phyloP scores from a whole-genome alignment of 306 rosid species.

The Quercus variabilis region DNA sequence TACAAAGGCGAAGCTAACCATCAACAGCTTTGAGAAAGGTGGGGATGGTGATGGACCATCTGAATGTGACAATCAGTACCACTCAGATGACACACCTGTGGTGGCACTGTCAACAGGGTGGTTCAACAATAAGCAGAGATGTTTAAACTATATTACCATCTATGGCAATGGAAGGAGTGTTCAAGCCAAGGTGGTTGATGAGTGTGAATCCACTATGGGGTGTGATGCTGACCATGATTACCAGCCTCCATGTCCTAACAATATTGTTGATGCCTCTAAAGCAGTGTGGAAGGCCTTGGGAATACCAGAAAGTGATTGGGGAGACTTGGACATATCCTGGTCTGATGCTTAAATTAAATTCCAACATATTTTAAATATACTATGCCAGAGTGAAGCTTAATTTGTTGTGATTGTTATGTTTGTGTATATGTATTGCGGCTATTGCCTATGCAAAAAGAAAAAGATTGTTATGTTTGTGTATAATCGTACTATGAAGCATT shows the following conservation, averaged over 20 bases:
- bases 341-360: constrained; percentile 12
- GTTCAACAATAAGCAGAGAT: constrained; percentile 16
- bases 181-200: constrained; percentile 29
- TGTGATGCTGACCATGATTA: constrained; percentile 28
- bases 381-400: background rate
- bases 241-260: constrained; percentile 16
- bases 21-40: constrained; percentile 39
- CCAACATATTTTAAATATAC: background rate
- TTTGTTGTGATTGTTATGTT: background rate
- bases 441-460: too few species aligned
- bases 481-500: too few species aligned
- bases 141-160: constrained; percentile 21
- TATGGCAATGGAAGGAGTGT: constrained; percentile 26
- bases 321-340: constrained; percentile 15
- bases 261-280: constrained; percentile 21
- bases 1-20: constrained; percentile 36
- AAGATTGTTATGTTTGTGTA: background rate
- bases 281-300: constrained; percentile 36
- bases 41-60: constrained; percentile 21
- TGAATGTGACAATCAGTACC: constrained; percentile 18
- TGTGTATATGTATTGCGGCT: too few species aligned
- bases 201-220: constrained; percentile 30
- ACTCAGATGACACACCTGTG: constrained; percentile 3
- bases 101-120: constrained; percentile 38
- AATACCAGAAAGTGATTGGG: constrained; percentile 11